These are phyloP conservation scores for Logfia minima DNA, from an alignment of 129 eudicot genomes.

Conservation along the genomic window DNA sequence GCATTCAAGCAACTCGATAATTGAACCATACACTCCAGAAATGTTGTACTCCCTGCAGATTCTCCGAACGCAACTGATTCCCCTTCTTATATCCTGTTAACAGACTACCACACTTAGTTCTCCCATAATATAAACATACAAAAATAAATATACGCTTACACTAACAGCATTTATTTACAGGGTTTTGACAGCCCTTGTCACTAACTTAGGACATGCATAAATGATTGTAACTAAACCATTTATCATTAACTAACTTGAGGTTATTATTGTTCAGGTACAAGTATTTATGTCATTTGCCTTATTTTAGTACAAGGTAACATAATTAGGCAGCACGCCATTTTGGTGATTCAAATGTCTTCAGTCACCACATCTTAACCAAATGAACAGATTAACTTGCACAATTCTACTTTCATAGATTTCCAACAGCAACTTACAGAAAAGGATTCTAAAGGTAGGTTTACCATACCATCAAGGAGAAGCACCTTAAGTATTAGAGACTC, in stretches of 20 bases:
- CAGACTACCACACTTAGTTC: slow-evolving; percentile 19
- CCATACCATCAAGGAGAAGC: background rate
- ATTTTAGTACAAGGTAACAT: background rate
- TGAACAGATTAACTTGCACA: background rate
- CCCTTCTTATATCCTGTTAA: slow-evolving; percentile 90
- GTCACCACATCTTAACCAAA: no score
- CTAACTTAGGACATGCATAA: background rate
- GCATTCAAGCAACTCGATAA: slow-evolving; percentile 89
- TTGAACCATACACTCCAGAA: slow-evolving; percentile 78
- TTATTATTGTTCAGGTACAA: background rate
- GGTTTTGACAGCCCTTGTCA: background rate
- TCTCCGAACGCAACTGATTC: slow-evolving; percentile 72
- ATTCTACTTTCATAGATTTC: background rate
- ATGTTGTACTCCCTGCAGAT: slow-evolving; percentile 67
- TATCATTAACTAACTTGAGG: background rate
- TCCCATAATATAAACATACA: slow-evolving; percentile 1
- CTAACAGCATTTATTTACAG: background rate
- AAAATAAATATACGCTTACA: background rate
- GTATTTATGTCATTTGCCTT: background rate
- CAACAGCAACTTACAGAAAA: background rate
- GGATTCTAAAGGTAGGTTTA: background rate
- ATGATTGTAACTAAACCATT: background rate
- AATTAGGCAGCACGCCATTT: background rate
- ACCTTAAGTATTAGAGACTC: background rate
- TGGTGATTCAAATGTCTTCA: background rate